Evolutionary conservation across 768 basidiomycete species (phyloP).

Genomic region (Lepiota subincarnata): DNA sequence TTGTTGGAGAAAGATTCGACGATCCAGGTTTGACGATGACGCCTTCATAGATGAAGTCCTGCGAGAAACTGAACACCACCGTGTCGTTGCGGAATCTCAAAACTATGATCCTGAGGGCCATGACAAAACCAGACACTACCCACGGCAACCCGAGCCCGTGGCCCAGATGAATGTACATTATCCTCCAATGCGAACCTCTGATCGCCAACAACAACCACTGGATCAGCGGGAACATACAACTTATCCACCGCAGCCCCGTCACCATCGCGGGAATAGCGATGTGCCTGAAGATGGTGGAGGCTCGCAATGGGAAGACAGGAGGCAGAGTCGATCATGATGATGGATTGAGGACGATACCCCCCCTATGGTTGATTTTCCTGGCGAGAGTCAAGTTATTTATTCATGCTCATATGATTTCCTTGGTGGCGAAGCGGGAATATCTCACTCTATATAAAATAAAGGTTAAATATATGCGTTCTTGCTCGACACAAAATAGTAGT

Average conservation of each 20-base stretch:
- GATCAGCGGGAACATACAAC: neutral
- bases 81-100: neutral
- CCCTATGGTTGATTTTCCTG: neutral
- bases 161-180: constrained; percentile 1
- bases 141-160: constrained; percentile 7
- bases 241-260: neutral
- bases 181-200: neutral
- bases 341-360: neutral
- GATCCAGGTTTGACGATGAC: constrained; percentile 5
- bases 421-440: too few species aligned
- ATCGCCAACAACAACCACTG: neutral
- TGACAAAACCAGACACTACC: neutral
- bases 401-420: too few species aligned
- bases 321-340: neutral
- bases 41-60: constrained; percentile 8
- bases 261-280: neutral
- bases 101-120: neutral
- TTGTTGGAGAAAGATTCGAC: neutral
- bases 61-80: neutral
- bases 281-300: neutral
- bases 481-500: too few species aligned
- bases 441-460: too few species aligned
- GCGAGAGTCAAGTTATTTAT: neutral
- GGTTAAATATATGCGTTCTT: too few species aligned
- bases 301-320: neutral